These are phyloP conservation scores for Rhodosporidiobolus sp. DNA, from an alignment of 768 basidiomycete genomes.

Conservation along the genomic window DNA sequence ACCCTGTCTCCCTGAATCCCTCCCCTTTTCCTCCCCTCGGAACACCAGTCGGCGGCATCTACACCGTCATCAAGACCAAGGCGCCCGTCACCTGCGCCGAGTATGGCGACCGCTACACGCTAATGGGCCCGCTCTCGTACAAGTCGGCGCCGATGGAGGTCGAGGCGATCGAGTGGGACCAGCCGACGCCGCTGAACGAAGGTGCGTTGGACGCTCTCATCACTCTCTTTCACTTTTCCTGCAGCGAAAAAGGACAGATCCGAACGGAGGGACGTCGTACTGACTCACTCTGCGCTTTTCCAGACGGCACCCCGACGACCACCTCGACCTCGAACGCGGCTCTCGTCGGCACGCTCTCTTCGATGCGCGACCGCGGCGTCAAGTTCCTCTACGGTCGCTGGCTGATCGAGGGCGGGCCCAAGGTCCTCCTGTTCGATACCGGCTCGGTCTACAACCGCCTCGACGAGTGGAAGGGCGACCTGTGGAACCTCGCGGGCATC, in stretches of 20 bases:
- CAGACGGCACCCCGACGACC: constrained; percentile 17
- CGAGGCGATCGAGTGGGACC: constrained; percentile 75
- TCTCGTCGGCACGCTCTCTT: constrained; percentile 68
- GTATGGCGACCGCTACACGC: constrained; percentile 89
- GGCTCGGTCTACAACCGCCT: constrained; percentile 78
- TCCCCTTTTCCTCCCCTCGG: background rate
- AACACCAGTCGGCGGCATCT: constrained; percentile 92
- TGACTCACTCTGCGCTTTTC: background rate
- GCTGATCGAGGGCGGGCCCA: constrained; percentile 96
- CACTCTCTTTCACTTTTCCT: too few relatives aligned
- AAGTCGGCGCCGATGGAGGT: constrained; percentile 99
- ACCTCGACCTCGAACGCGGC: constrained; percentile 48
- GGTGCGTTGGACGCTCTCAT: background rate
- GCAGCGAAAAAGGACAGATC: too few relatives aligned
- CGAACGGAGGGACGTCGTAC: too few relatives aligned
- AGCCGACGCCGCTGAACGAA: constrained; percentile 17
- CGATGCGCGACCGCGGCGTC: constrained; percentile 83
- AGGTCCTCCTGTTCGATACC: constrained; percentile 93
- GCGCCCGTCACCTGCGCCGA: constrained; percentile 96
- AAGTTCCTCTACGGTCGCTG: constrained; percentile 94
- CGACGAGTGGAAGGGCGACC: constrained; percentile 98
- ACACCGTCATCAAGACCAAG: constrained; percentile 99
- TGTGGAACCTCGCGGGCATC: constrained; percentile 98
- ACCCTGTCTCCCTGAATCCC: background rate
- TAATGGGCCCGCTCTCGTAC: constrained; percentile 97